Evolutionary conservation across 2,329 filamentous ascomycete species (phyloP), one percentile per base, ranked within the genome.

Genomic region (Byssothecium circinans): DNA sequence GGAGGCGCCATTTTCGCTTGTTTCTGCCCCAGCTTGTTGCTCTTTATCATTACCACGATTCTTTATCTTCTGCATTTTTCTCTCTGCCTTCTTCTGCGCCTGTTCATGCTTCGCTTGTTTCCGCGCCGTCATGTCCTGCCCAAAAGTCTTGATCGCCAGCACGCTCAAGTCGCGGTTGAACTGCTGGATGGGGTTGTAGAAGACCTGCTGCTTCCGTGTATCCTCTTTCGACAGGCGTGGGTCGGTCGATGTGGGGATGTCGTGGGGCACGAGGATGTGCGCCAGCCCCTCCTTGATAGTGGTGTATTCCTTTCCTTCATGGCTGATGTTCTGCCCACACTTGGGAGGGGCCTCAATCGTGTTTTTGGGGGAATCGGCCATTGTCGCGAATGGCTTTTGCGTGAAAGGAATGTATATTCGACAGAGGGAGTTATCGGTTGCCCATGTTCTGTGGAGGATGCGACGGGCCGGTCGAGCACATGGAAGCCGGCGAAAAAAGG

Each of bases 111-210:
- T 67, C 35, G 66, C 75, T 56, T 65, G 78, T 72, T 61, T 69
- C 33, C 79, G 74, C 15, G 84, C 65, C 4, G 81, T 60, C 25
- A 72, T 62, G 62, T 89, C 84, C 58, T 94, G 85, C 1, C 89
- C 89, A 68, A 92, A 96, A 0, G 88, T 88, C 64, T 89, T 89
- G 70, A 99, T 96, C 1, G 90, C 90, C 12, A 99, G 80, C 20
- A 96, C 89, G 51, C 90, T 96, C 56, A 99, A 74, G 68, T 99
- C 94, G 38, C 95, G 87, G 72, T 99, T 99, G 78, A 97, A 99
- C 68, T 99, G 94, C 69, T 99, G 94, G 45, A 99, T 96, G 0
- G 94, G 92, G 62, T 99, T 99, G 80, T 99, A 99, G 67, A 99
- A 99, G 46, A 99, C 95, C 27, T 79, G 77, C 61, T 92, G 87